Evolutionary conservation across 208 protist species (phyloP).

Genomic region (Crithidia brevicula): DNA sequence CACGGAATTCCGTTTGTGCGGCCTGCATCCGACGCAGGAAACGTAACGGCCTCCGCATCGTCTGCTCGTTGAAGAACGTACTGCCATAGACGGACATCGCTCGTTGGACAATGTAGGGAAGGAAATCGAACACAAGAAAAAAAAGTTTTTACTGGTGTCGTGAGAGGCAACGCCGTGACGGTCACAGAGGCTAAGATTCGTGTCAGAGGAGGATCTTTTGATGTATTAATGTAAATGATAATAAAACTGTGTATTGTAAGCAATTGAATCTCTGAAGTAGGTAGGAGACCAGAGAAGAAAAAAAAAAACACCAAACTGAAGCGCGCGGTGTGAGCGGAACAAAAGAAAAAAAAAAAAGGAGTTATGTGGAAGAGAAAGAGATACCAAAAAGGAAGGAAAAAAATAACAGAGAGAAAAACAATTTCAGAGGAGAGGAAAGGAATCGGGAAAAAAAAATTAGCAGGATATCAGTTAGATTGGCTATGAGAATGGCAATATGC

Average conservation of each 20-base stretch:
- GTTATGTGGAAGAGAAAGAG: constrained; percentile 1
- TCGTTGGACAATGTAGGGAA: neutral
- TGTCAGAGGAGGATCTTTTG: neutral
- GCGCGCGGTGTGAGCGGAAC: neutral
- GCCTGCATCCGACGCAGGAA: neutral
- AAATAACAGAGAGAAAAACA: constrained; percentile 1
- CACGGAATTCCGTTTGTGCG: neutral
- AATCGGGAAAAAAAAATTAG: neutral
- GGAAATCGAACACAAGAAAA: constrained; percentile 19
- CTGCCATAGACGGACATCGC: constrained; percentile 2
- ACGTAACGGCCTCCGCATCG: neutral
- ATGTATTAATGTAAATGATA: too few relatives aligned
- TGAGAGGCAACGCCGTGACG: too few relatives aligned
- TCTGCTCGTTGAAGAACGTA: neutral
- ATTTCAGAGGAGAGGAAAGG: neutral
- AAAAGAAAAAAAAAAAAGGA: constrained; percentile 20
- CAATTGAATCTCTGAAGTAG: too few relatives aligned
- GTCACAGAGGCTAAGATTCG: neutral
- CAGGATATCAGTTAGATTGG: too few relatives aligned
- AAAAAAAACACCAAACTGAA: neutral
- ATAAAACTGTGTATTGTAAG: too few relatives aligned
- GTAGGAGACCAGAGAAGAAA: neutral
- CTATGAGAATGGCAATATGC: too few relatives aligned
- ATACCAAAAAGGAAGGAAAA: constrained; percentile 16
- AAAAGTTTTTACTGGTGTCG: too few relatives aligned